Conservation (phyloP, 495 filamentous ascomycete species). For the Evansstolkia leycettana region DNA sequence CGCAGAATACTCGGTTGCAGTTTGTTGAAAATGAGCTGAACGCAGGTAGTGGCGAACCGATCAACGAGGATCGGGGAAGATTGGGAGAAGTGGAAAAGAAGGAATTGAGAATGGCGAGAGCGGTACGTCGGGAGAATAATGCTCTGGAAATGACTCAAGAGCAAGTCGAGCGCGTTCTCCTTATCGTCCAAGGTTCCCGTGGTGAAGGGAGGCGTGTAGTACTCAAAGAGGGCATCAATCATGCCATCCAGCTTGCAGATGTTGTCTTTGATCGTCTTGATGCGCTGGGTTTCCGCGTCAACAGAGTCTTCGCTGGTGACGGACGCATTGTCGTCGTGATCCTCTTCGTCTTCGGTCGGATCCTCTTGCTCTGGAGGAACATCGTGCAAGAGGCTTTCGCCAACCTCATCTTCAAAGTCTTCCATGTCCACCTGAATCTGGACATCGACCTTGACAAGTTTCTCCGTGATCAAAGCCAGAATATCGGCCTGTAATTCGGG, state of each 20-base stretch:
- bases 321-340: conserved; percentile 48
- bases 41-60: conserved; percentile 66
- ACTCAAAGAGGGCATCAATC: conserved; percentile 75
- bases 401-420: conserved; percentile 62
- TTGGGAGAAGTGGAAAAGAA: conserved; percentile 90
- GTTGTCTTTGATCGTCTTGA: conserved; percentile 59
- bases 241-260: conserved; percentile 89
- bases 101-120: conserved; percentile 77
- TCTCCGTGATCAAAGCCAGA: conserved; percentile 69
- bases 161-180: conserved; percentile 48
- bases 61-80: conserved; percentile 60
- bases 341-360: conserved; percentile 44
- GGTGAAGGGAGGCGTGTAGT: conserved; percentile 61
- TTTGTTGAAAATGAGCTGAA: conserved; percentile 53
- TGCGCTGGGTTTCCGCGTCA: conserved; percentile 33
- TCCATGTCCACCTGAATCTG: conserved; percentile 90
- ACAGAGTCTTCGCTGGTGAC: conserved; percentile 29
- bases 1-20: conserved; percentile 53
- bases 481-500: conserved; percentile 74
- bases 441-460: conserved; percentile 83
- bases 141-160: conserved; percentile 69
- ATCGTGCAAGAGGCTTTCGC: conserved; percentile 36
- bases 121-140: conserved; percentile 82
- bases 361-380: conserved; percentile 28
- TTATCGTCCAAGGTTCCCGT: conserved; percentile 32